Conservation (phyloP, 106 monocot species). For the Acanthochlamys bracteata region DNA sequence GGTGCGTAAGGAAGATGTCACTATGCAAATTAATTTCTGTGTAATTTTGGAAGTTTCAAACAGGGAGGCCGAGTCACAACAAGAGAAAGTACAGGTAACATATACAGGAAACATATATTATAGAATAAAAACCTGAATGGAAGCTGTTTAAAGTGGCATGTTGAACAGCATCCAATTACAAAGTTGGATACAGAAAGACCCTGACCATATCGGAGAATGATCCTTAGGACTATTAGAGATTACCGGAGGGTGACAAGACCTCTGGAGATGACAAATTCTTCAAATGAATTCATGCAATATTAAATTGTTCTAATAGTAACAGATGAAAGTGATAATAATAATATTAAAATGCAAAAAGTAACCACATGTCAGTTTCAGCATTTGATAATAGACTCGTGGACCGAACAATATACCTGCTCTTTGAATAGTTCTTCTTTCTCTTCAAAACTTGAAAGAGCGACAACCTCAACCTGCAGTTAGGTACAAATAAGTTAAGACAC, state of each 20-base stretch:
- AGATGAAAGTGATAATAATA: too few species aligned
- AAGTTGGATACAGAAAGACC: too few species aligned
- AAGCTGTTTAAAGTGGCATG: too few species aligned
- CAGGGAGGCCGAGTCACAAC: neutral
- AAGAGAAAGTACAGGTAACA: neutral
- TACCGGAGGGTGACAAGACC: too few species aligned
- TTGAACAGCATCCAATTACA: too few species aligned
- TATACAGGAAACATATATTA: neutral
- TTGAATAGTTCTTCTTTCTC: conserved; percentile 93
- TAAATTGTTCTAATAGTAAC: too few species aligned
- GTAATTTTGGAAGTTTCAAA: too few species aligned
- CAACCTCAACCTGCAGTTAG: conserved; percentile 61
- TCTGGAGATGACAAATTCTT: too few species aligned
- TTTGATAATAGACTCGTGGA: neutral
- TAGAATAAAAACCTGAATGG: too few species aligned
- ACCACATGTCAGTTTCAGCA: neutral
- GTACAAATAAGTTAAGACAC: neutral
- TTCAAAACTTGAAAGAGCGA: conserved; percentile 87
- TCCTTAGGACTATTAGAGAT: too few species aligned
- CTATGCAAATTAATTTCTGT: neutral
- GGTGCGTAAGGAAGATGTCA: neutral
- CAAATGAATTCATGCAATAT: too few species aligned
- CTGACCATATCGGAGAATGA: too few species aligned
- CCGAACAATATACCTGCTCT: conserved; percentile 50
- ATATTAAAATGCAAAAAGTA: neutral